Conservation (phyloP, 768 basidiomycete species). For the Russula foetens region DNA sequence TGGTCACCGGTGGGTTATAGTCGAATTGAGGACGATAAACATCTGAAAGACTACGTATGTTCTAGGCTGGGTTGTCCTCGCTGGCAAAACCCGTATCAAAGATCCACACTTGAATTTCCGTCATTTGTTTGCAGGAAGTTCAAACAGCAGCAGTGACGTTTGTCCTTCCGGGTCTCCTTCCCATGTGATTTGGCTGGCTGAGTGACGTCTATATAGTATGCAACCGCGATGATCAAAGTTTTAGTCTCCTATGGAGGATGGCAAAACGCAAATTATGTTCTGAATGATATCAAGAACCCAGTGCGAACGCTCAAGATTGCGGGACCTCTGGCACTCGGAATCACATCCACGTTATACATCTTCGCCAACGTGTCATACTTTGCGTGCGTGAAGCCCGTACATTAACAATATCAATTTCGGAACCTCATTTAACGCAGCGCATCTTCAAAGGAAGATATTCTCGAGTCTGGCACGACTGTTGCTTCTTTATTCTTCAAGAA, state of each 20-base stretch:
- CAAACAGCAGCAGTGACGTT: conserved; percentile 42
- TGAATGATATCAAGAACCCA: conserved; percentile 54
- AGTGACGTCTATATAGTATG: conserved; percentile 34
- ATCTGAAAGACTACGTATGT: not conserved
- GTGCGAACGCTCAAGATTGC: conserved; percentile 55
- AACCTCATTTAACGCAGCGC: conserved; percentile 24
- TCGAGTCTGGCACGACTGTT: conserved; percentile 42
- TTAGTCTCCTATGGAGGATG: conserved; percentile 42
- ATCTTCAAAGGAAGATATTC: conserved; percentile 42
- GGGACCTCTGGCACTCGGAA: conserved; percentile 49
- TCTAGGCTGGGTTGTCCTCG: conserved; percentile 50
- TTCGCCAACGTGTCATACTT: conserved; percentile 55
- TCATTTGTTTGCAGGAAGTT: conserved; percentile 49
- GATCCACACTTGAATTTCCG: conserved; percentile 52
- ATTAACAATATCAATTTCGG: not conserved
- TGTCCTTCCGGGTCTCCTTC: not conserved
- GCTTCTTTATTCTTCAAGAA: conserved; percentile 52
- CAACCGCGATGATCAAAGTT: conserved; percentile 53
- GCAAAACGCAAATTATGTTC: conserved; percentile 50
- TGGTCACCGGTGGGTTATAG: conserved; percentile 35
- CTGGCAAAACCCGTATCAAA: conserved; percentile 45
- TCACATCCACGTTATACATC: conserved; percentile 46
- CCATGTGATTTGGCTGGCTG: too few relatives aligned
- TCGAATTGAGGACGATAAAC: not conserved
- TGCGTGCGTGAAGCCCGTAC: conserved; percentile 26